Percentiles rank a stretch among this genome's conserved stretches.
Conservation (phyloP, 768 basidiomycete genomes). For the Auriscalpium vulgare region DNA sequence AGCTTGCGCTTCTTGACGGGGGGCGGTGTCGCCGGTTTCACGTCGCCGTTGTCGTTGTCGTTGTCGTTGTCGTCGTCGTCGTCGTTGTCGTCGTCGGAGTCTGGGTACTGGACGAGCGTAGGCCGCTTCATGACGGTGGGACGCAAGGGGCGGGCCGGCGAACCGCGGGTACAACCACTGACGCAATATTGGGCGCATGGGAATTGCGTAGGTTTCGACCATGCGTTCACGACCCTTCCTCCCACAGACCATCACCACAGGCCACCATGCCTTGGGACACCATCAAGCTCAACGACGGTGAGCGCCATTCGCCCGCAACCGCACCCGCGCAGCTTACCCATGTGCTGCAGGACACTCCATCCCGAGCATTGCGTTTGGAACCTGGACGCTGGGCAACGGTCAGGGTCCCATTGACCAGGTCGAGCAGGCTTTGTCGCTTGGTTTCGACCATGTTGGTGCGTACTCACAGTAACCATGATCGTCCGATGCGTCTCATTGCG, state of each 20-base stretch:
- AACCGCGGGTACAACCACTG: too few species aligned
- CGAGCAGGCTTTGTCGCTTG: slow-evolving; percentile 52
- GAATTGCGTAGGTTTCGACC: too few species aligned
- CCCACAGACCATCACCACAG: too few species aligned
- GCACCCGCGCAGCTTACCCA: too few species aligned
- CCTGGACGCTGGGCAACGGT: slow-evolving; percentile 57
- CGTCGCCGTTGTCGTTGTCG: neutral
- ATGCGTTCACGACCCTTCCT: too few species aligned
- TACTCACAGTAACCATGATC: neutral
- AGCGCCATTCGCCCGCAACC: slow-evolving; percentile 3
- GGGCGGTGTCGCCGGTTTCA: neutral
- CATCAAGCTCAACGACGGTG: slow-evolving; percentile 56
- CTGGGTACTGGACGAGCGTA: slow-evolving; percentile 7
- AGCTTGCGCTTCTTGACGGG: slow-evolving; percentile 41
- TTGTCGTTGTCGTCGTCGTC: slow-evolving; percentile 1
- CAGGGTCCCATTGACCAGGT: slow-evolving; percentile 44
- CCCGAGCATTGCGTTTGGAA: slow-evolving; percentile 55
- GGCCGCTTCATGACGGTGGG: slow-evolving; percentile 8
- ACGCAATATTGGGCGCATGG: too few species aligned
- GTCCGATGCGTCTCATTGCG: neutral
- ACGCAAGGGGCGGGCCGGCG: too few species aligned
- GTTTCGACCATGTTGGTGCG: slow-evolving; percentile 57
- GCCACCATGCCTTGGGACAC: slow-evolving; percentile 50
- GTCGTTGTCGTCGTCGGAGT: slow-evolving; percentile 2
- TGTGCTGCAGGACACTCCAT: slow-evolving; percentile 31